A percentile compares a stretch with the other conserved stretches of the same genome.
These are phyloP conservation scores for Fomitopsis pinicola DNA, from an alignment of 1,284 basidiomycete species.

Conservation along the genomic window DNA sequence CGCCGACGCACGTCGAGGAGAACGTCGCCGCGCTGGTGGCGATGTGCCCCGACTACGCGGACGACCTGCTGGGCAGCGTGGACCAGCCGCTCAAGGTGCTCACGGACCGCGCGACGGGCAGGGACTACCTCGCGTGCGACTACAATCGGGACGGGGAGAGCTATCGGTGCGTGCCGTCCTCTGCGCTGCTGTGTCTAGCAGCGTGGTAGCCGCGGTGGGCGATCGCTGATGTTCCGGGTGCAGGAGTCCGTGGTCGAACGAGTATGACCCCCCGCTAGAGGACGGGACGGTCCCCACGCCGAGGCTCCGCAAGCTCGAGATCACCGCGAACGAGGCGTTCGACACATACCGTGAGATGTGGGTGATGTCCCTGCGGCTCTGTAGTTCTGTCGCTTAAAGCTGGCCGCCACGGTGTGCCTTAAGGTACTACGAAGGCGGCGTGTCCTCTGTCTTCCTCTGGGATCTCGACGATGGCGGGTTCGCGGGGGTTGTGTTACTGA, in stretches of 20 bases:
- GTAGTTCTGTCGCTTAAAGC: slow-evolving; percentile 1
- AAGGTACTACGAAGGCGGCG: slow-evolving; percentile 95
- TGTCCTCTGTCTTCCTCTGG: slow-evolving; percentile 98
- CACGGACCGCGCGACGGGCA: slow-evolving; percentile 75
- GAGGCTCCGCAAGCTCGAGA: slow-evolving; percentile 88
- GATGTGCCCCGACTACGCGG: slow-evolving; percentile 92
- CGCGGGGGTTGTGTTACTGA: slow-evolving; percentile 94
- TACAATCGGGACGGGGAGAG: slow-evolving; percentile 97
- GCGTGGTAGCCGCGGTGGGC: background rate
- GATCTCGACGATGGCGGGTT: slow-evolving; percentile 95
- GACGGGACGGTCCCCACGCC: slow-evolving; percentile 84
- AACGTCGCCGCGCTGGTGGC: slow-evolving; percentile 82
- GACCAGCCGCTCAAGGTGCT: slow-evolving; percentile 90
- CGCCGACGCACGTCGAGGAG: slow-evolving; percentile 86
- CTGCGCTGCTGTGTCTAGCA: background rate
- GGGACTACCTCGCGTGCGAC: slow-evolving; percentile 93
- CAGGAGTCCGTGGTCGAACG: slow-evolving; percentile 97
- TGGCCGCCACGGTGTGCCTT: background rate
- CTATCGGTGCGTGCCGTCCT: slow-evolving; percentile 63
- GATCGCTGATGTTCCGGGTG: background rate
- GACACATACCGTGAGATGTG: slow-evolving; percentile 97
- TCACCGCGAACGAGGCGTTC: slow-evolving; percentile 93
- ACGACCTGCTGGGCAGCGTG: slow-evolving; percentile 92
- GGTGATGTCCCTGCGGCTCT: slow-evolving; percentile 16
- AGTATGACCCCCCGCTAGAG: slow-evolving; percentile 85